Percentiles rank a stretch among this genome's conserved stretches.
phyloP scores from a whole-genome alignment of 495 filamentous ascomycete species.

The Aspergillus cavernicola region DNA sequence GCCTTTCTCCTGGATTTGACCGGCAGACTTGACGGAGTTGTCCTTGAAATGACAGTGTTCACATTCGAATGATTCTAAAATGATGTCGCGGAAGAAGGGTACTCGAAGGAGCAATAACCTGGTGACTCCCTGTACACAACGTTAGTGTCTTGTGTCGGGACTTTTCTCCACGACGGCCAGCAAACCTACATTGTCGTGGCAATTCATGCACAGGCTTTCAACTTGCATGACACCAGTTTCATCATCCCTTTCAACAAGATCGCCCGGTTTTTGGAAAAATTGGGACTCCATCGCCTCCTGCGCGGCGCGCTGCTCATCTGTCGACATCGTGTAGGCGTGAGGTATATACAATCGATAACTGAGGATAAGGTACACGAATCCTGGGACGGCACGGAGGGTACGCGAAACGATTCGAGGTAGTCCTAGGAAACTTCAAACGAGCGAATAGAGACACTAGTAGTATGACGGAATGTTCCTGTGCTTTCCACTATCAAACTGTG shows the following conservation, averaged over 20 bases:
- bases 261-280: slow-evolving; percentile 39
- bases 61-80: slow-evolving; percentile 95
- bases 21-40: slow-evolving; percentile 87
- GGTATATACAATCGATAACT: not conserved
- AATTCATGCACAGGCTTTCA: slow-evolving; percentile 80
- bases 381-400: not conserved
- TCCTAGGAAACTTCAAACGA: no score
- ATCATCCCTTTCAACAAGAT: slow-evolving; percentile 43
- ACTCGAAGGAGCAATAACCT: slow-evolving; percentile 84
- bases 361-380: not conserved
- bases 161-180: not conserved
- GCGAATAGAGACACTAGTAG: no score
- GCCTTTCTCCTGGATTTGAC: slow-evolving; percentile 85
- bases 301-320: slow-evolving; percentile 19
- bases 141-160: not conserved
- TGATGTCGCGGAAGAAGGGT: slow-evolving; percentile 93
- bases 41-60: slow-evolving; percentile 82
- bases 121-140: slow-evolving; percentile 63
- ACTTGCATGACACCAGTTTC: slow-evolving; percentile 46
- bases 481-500: slow-evolving; percentile 26
- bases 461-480: slow-evolving; percentile 38
- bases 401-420: not conserved
- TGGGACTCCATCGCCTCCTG: slow-evolving; percentile 13
- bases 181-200: slow-evolving; percentile 72
- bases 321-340: slow-evolving; percentile 28